Evolutionary conservation across 306 rosid genomes (phyloP), one percentile per base, ranked within the genome.

Genomic region (Casuarina glauca): DNA sequence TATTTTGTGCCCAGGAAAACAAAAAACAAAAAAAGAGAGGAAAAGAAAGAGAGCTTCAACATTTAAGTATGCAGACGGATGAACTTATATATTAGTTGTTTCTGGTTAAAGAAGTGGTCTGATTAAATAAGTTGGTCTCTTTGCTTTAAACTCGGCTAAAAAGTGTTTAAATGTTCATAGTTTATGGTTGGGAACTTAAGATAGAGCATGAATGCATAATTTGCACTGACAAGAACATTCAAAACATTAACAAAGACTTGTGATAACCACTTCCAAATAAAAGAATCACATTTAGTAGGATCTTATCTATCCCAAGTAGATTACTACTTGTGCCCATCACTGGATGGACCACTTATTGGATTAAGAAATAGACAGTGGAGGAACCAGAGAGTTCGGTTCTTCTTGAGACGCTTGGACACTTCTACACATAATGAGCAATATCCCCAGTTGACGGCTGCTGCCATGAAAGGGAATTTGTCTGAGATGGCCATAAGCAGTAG

Each of bases 261-360:
- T 81, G 48, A 43, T 43, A 70, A 75, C 61, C 80, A 81, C 84
- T 81, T 76, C 61, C 55, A 42, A 51, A 35, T 70, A 52, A 76
- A 16, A 76, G 13, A 81, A 71, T n/a, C 39, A 32, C 35, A 61
- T 10, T 48, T 49, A 7, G 48, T 50, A 57, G 46, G 44, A 69
- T 58, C 54, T 68, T 68, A 39, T 52, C 62, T 75, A 58, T 75
- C 52, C 44, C 69, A 62, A 4, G 69, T 36, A 36, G 69, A 62
- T 51, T 69, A 39, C 6, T 58, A 2, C 36, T n/a, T 70, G 54
- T 62, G 64, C 38, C 62, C 66, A 41, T 51, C 32, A 9, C 36
- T 43, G 46, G 50, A 58, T 69, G 79, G 76, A 48, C 76, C 84
- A 49, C 76, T 20, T 11, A 10, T 74, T 17, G 57, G 13, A 70